Evolutionary conservation across 73 alveolate genomes (phyloP).

Genomic region (Tetrahymena borealis): DNA sequence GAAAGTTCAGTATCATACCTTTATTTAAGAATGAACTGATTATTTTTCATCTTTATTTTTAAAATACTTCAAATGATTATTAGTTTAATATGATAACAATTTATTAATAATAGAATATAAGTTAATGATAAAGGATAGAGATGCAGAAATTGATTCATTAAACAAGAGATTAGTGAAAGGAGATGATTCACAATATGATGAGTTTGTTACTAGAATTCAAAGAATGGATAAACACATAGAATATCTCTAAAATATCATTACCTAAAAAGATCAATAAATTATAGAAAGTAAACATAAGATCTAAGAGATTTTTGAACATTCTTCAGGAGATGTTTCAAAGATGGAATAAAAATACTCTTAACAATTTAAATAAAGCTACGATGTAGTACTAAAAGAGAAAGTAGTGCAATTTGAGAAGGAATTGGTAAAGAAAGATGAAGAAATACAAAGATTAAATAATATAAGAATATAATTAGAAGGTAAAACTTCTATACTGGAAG

Average conservation of each 20-base stretch:
- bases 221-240: neutral
- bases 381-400: neutral
- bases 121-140: neutral
- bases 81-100: neutral
- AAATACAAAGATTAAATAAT: neutral
- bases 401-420: neutral
- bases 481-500: neutral
- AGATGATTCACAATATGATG: neutral
- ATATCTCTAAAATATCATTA: neutral
- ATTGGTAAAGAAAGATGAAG: neutral
- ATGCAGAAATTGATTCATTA: neutral
- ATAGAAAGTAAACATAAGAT: neutral
- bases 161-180: neutral
- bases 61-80: neutral
- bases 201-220: neutral
- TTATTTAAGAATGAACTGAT: neutral
- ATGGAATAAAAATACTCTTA: neutral
- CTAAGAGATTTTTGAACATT: neutral
- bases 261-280: neutral
- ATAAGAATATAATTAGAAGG: neutral
- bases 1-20: neutral
- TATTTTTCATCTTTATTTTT: neutral
- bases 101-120: neutral
- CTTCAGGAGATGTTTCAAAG: neutral
- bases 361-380: neutral